Conservation (phyloP, 768 basidiomycete species). For the Pleurotus sapidus region DNA sequence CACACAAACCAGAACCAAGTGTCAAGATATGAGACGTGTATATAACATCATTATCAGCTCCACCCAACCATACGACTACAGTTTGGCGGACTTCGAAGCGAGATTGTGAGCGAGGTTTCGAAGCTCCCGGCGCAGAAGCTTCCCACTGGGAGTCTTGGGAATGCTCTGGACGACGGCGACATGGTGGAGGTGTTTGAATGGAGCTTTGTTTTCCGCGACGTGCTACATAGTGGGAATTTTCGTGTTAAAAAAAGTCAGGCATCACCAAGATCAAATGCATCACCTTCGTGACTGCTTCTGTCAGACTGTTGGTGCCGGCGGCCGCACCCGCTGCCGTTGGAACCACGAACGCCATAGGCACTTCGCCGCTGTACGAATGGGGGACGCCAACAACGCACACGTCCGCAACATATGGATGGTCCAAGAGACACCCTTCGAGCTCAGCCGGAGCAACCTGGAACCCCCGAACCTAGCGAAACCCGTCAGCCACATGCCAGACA, state of each 20-base stretch:
- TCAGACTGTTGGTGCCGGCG: conserved; percentile 15
- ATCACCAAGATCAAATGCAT: conserved; percentile 8
- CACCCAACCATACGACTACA: no score
- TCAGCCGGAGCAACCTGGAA: conserved; percentile 31
- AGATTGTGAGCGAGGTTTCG: no score
- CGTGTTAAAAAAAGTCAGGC: not conserved
- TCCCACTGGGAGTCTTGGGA: conserved; percentile 65
- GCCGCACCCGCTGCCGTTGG: conserved; percentile 30
- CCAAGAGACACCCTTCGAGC: conserved; percentile 40
- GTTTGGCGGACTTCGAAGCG: no score
- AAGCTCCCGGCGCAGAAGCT: conserved; percentile 18
- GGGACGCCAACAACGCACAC: conserved; percentile 42
- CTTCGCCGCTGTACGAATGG: conserved; percentile 51
- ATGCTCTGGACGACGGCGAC: conserved; percentile 55
- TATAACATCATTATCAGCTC: no score
- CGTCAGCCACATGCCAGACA: no score
- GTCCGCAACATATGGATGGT: conserved; percentile 38
- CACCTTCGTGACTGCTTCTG: conserved; percentile 10
- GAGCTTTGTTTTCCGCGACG: conserved; percentile 50
- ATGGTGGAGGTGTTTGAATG: conserved; percentile 57
- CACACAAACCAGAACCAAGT: no score
- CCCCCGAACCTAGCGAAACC: conserved; percentile 9
- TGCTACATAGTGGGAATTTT: conserved; percentile 29
- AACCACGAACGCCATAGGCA: conserved; percentile 52
- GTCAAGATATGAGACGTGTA: no score